Base-by-base conservation (phyloP, 768 basidiomycete genomes). In the Rhodotorula taiwanensis region DNA sequence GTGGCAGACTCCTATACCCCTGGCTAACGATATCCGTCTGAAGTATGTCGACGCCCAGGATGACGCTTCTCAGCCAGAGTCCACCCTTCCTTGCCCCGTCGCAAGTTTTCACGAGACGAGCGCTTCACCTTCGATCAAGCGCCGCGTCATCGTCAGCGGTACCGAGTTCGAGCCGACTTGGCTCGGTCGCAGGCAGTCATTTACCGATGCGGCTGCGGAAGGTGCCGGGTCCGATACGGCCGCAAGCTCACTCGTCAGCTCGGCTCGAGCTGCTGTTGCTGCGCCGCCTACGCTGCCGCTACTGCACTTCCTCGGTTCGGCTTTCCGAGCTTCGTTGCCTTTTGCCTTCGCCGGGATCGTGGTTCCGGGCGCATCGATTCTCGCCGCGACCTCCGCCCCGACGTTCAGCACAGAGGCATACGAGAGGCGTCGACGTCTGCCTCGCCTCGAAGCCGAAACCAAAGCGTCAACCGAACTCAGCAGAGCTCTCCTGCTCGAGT, bases 151-250 rank as follows among this genome's bases (percentile, higher is more conserved):
- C n/a, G 41, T 68, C 11, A 58, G 55, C 11, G 67, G 67, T 3
- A 58, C 52, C 25, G 59, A 64, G 36, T 68, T 68, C 36, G 67
- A 68, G 43, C 67, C 66, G 25, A 52, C 56, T 0, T 31, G 45
- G n/a, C 15, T 41, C 41, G 47, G n/a, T n/a, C n/a, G n/a, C n/a
- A n/a, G n/a, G n/a, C n/a, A 16, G 23, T 8, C 15, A 43, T 15
- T 23, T 6, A 11, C 42, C 42, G 13, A 25, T 13, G 45, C 7
- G 28, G 15, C 45, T 44, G 43, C 43, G 42, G 42, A 18, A 15
- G 42, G 23, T n/a, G n/a, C n/a, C n/a, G n/a, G n/a, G n/a, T n/a
- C n/a, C n/a, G n/a, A n/a, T n/a, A n/a, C n/a, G n/a, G n/a, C n/a
- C n/a, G n/a, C n/a, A n/a, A n/a, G n/a, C n/a, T n/a, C n/a, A n/a